Conservation (phyloP, 257 asterid genomes). For the Eucommia ulmoides region DNA sequence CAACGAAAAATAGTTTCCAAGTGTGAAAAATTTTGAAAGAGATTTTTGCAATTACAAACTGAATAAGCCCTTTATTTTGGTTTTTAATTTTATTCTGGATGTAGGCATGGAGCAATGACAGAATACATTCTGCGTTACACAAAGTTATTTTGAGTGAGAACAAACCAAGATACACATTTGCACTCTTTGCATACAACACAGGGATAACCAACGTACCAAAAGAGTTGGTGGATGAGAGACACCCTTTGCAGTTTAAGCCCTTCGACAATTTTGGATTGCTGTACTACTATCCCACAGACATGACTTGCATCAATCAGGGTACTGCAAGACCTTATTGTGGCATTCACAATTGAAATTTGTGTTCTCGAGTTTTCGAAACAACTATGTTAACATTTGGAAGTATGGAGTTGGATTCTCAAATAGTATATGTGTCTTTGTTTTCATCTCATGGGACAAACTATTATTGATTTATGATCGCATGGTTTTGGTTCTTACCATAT, state of each 20-base stretch:
- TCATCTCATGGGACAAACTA: too few relatives aligned
- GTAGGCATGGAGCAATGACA: constrained; percentile 74
- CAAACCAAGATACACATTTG: constrained; percentile 34
- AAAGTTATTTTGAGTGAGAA: constrained; percentile 33
- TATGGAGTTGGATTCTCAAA: too few relatives aligned
- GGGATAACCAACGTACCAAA: neutral
- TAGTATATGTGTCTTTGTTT: too few relatives aligned
- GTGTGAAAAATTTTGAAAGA: too few relatives aligned
- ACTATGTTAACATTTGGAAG: too few relatives aligned
- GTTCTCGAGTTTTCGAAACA: too few relatives aligned
- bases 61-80: too few relatives aligned
- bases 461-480: too few relatives aligned
- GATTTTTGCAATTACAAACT: too few relatives aligned
- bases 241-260: constrained; percentile 35
- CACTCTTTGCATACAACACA: constrained; percentile 26
- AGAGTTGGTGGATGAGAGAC: constrained; percentile 41
- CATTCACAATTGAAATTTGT: too few relatives aligned
- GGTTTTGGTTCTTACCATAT: too few relatives aligned
- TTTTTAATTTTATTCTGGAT: neutral
- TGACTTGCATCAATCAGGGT: constrained; percentile 18
- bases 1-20: too few relatives aligned
- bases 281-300: constrained; percentile 21
- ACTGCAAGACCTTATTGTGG: constrained; percentile 35
- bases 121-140: constrained; percentile 38
- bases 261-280: constrained; percentile 41